Evolutionary conservation across 2,329 filamentous ascomycete genomes (phyloP).

Genomic region (Hypoxylon sp.): DNA sequence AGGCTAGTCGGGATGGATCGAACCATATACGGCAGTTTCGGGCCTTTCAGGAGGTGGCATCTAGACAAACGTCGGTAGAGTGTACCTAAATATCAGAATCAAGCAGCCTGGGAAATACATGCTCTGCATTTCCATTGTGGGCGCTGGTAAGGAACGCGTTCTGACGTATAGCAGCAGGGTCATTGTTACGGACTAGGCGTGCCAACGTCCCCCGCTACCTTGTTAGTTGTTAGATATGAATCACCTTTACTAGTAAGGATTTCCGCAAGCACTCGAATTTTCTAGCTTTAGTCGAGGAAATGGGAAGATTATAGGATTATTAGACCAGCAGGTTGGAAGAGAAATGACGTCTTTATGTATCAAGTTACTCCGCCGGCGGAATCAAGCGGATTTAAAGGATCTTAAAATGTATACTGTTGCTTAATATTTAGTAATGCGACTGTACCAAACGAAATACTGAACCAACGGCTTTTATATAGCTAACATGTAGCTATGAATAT

Average conservation of each 20-base stretch:
- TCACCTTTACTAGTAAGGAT: not conserved
- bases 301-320: not conserved
- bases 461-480: not conserved
- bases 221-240: not conserved
- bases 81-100: not conserved
- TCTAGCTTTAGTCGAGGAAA: not conserved
- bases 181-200: not conserved
- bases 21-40: not conserved
- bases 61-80: not conserved
- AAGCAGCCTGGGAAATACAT: not conserved
- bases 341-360: not conserved
- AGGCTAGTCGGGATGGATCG: not conserved
- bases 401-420: not conserved
- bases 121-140: constrained; percentile 3
- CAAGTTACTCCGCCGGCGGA: not conserved
- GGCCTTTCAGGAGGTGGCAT: not conserved
- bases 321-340: not conserved
- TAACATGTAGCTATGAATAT: constrained; percentile 1
- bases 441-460: not conserved
- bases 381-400: not conserved
- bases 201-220: not conserved
- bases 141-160: not conserved
- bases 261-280: not conserved
- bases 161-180: constrained; percentile 4
- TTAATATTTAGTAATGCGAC: not conserved